phyloP scores from a whole-genome alignment of 2,329 filamentous ascomycete genomes.

The Cytospora piceicola region DNA sequence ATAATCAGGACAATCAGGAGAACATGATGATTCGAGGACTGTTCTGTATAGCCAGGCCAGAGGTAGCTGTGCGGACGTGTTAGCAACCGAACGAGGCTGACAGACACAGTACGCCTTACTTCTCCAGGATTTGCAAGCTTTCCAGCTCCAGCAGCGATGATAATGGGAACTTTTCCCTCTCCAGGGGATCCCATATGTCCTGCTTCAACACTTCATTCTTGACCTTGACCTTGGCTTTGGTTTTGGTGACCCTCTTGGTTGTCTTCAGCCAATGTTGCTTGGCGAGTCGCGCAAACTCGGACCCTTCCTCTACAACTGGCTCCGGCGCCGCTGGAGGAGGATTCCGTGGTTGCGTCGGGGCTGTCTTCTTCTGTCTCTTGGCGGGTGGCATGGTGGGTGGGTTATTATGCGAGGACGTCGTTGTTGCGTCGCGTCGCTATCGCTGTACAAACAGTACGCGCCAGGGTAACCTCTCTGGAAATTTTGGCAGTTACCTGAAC shows the following conservation, averaged over 20 bases:
- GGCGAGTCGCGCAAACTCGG: conserved; percentile 75
- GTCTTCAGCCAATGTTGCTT: conserved; percentile 81
- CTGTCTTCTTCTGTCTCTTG: conserved; percentile 61
- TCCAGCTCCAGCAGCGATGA: conserved; percentile 82
- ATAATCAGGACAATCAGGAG: conserved; percentile 83
- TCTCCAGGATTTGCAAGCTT: conserved; percentile 87
- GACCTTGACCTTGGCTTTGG: conserved; percentile 59
- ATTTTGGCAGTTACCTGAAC: conserved; percentile 21
- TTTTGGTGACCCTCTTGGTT: conserved; percentile 55
- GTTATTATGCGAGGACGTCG: conserved; percentile 21
- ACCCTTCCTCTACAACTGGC: conserved; percentile 64
- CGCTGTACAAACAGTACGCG: conserved; percentile 18
- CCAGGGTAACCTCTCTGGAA: conserved; percentile 9
- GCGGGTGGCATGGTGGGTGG: conserved; percentile 57
- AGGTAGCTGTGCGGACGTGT: conserved; percentile 66
- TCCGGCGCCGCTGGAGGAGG: conserved; percentile 68
- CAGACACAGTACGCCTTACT: conserved; percentile 48
- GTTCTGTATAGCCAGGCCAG: conserved; percentile 90
- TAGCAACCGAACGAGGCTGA: conserved; percentile 31
- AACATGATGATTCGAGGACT: conserved; percentile 90
- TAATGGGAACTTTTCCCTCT: conserved; percentile 77
- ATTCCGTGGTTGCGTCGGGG: conserved; percentile 48
- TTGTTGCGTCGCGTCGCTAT: conserved; percentile 26
- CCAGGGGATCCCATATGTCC: conserved; percentile 86
- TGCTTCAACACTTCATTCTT: conserved; percentile 85